Evolutionary conservation across 2,329 filamentous ascomycete species (phyloP), one percentile per base, ranked within the genome.

Genomic region (Microascus cirrosus): DNA sequence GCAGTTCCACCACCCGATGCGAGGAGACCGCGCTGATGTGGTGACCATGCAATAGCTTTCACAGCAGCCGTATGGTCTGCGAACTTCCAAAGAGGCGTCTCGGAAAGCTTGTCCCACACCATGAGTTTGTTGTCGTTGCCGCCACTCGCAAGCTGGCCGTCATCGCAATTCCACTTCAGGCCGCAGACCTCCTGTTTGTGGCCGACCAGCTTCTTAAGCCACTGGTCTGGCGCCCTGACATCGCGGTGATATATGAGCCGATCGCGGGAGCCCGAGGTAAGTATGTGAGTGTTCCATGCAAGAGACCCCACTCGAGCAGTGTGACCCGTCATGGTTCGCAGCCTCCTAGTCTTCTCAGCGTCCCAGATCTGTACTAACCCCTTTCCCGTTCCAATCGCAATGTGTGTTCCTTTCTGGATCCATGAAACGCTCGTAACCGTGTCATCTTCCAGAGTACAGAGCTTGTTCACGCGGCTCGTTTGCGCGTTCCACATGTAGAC

Each of bases 401-500:
- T 82, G 71, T 99, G 94, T 0, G 93, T 96, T 42, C 94, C 94
- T 74, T 94, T 86, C 72, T 99, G 94, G 65, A 99, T 99, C 94
- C 94, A 99, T 59, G 88, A 95, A 12, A 99, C 94, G 65, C 92
- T 96, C 2, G 94, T 99, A 1, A 99, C 93, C 0, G 86, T 92
- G 68, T 99, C 94, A 65, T 96, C 92, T 62, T 89, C 86, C 13
- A 97, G 77, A 53, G 95, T 93, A 71, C 94, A 97, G 11, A 99
- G 80, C 71, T 95, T 96, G 60, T 91, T 95, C 2, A 99, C 94
- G 62, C 89, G 84, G 61, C 93, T 94, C 8, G 88, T 88, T 63
- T 90, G 85, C 4, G 92, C 94, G 69, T 96, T 96, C 94, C 94
- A 99, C 84, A 97, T 94, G 68, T 97, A 99, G 6, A 99, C 94